Evolutionary conservation across 1,284 basidiomycete species (phyloP), one percentile per base, ranked within the genome.

Genomic region (Fomes fomentarius): DNA sequence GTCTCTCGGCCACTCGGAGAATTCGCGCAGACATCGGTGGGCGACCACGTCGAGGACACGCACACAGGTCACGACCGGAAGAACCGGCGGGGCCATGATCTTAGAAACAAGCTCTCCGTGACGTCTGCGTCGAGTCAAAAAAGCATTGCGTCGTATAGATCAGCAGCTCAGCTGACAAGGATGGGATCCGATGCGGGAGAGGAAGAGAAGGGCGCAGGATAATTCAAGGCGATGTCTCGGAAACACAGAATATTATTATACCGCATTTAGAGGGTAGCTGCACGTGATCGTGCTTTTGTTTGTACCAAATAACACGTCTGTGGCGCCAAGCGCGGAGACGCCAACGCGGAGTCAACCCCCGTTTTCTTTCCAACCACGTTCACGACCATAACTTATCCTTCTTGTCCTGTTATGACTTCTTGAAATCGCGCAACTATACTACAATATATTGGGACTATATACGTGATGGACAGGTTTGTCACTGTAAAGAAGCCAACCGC

Each of bases 391-490:
- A 41, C 31, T 47, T 45, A 52, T 55, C 42, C 30, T 48, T 39
- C 50, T 57, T 47, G 42, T 35, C 17, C 49, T 46, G 42, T 30
- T 15, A 24, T 30, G 41, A 40, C 22, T 24, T 6, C 26, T 28
- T 25, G 31, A 31, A 33, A 14, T 34, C 28, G 19, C 14, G 15
- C 14, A 14, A 17, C 15, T 21, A 12, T 50, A 42, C 46, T 34
- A n/a, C 49, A 50, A 38, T n/a, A 21, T 48, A n/a, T 49, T 30
- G 42, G 37, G 37, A 33, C 22, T 39, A 9, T 11, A 11, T 3
- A 11, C 19, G 44, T 51, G 61, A 78, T 79, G 78, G 76, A 79
- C 63, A 72, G 67, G 41, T 76, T 73, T 58, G 66, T 78, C 54
- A 70, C 64, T 24, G 66, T 71, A 56, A 69, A 63, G 54, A 75